Evolutionary conservation across 106 monocot genomes (phyloP), one percentile per base, ranked within the genome.

Genomic region (Apostasia shenzhenica): DNA sequence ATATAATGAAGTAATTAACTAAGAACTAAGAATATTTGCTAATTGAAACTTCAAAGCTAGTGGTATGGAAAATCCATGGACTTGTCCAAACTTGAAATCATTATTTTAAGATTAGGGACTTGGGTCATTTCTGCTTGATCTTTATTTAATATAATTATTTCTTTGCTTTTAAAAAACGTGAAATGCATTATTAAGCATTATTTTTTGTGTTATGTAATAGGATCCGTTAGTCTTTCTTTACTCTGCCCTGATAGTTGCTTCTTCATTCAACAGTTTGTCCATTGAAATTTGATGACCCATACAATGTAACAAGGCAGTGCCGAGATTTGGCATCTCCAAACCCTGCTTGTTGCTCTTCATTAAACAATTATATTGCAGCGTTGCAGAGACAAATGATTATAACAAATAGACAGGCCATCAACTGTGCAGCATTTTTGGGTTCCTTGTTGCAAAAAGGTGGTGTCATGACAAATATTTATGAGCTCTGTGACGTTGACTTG

Each of bases 371-470:
- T 57, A 90, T 92, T 54, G 70, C 74, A 68, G 68, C 75, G 8
- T 66, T 91, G 60, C 92, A 92, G 56, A 99, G 89, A 64, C 89
- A 99, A 62, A 92, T 99, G 83, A 77, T 99, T 50, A 92, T 99
- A 85, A 99, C 97, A 83, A 99, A 99, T 80, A 84, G 81, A 61
- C 97, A 99, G 73, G 97, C 92, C 49, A 92, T 99, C 74, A 89
- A 90, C 45, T 99, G 97, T 78, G 97, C 97, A 6, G 85, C 92
- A 46, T 72, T 85, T 56, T 99, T 99, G 78, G 97, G 97, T 6
- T 99, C 97, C 51, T 87, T 87, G 78, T 70, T 99, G 67, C 97
- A 99, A 59, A 99, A 90, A 76, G 83, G 81, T 63, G 97, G 97
- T 75, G 97, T 92, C 45, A 80, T 71, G 75, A 75, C 86, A 61